Evolutionary conservation across 2,329 filamentous ascomycete genomes (phyloP).

Genomic region (Penicillium digitatum): DNA sequence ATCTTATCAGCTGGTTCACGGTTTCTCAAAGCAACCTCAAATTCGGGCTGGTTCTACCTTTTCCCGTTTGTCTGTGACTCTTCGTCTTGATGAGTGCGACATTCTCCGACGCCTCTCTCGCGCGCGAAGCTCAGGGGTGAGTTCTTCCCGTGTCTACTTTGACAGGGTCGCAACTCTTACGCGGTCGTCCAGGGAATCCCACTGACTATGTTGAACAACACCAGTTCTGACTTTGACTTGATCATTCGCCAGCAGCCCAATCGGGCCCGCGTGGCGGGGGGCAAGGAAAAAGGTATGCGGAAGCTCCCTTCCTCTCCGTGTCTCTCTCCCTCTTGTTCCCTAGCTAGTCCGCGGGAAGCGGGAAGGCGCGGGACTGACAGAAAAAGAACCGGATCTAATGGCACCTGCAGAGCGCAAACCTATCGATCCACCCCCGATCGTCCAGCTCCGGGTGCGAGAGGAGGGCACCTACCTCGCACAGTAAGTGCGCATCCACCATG

Average conservation of each 20-base stretch:
- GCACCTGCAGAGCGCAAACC: conserved; percentile 68
- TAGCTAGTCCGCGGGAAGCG: background rate
- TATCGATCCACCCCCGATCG: conserved; percentile 76
- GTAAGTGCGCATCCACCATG: conserved; percentile 45
- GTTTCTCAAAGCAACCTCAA: conserved; percentile 2
- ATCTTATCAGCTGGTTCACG: conserved; percentile 25
- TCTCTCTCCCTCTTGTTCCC: background rate
- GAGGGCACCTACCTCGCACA: conserved; percentile 52
- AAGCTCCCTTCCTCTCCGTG: background rate
- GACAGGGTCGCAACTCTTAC: conserved; percentile 29
- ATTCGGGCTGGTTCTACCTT: conserved; percentile 12
- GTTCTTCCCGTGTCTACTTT: conserved; percentile 14
- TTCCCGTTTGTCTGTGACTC: conserved; percentile 19
- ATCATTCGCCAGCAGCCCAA: conserved; percentile 63
- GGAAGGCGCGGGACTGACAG: background rate
- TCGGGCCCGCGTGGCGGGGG: conserved; percentile 63
- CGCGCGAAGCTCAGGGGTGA: conserved; percentile 43
- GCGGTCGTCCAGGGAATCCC: conserved; percentile 28
- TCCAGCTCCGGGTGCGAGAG: conserved; percentile 61
- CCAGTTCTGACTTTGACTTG: conserved; percentile 56
- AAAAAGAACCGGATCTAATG: background rate
- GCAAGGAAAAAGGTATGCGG: conserved; percentile 67
- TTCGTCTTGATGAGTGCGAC: conserved; percentile 44
- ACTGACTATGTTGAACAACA: conserved; percentile 41
- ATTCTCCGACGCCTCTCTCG: conserved; percentile 41